These are phyloP conservation scores for Leccinum boreale DNA, from an alignment of 768 basidiomycete species.

Conservation along the genomic window DNA sequence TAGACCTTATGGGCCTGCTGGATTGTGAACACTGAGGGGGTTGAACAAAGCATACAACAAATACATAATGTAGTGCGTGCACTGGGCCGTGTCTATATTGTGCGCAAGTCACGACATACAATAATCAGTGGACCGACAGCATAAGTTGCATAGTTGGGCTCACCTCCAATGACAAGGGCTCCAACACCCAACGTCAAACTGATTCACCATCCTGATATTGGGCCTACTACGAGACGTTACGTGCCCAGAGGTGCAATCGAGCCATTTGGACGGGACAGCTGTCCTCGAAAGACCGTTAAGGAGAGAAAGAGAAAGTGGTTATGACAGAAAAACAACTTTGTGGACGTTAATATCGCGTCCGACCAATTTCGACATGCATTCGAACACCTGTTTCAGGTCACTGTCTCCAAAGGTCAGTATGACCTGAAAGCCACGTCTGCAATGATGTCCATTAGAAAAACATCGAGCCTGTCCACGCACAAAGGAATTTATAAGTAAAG, in stretches of 20 bases:
- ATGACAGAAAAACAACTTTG: constrained; percentile 16
- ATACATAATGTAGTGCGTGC: neutral
- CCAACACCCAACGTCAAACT: constrained; percentile 38
- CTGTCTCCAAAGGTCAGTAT: neutral
- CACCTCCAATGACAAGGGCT: constrained; percentile 47
- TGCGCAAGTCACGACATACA: constrained; percentile 11
- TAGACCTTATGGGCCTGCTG: constrained; percentile 31
- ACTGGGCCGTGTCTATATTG: constrained; percentile 41
- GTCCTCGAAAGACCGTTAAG: too few species aligned
- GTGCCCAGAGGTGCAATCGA: too few species aligned
- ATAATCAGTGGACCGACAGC: neutral
- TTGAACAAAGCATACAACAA: too few species aligned
- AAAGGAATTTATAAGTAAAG: neutral
- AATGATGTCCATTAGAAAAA: constrained; percentile 10
- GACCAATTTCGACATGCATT: constrained; percentile 26
- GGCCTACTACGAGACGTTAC: constrained; percentile 33
- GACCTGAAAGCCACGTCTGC: constrained; percentile 6
- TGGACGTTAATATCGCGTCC: constrained; percentile 31
- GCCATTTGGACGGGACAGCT: constrained; percentile 14
- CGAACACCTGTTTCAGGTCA: constrained; percentile 21
- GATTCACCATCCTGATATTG: constrained; percentile 46
- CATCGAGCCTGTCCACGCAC: neutral
- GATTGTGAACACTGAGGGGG: constrained; percentile 16
- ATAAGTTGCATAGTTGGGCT: neutral
- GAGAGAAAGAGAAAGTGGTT: too few species aligned